Evolutionary conservation across 345 rosid species (phyloP).

Genomic region (Garcia nutans): DNA sequence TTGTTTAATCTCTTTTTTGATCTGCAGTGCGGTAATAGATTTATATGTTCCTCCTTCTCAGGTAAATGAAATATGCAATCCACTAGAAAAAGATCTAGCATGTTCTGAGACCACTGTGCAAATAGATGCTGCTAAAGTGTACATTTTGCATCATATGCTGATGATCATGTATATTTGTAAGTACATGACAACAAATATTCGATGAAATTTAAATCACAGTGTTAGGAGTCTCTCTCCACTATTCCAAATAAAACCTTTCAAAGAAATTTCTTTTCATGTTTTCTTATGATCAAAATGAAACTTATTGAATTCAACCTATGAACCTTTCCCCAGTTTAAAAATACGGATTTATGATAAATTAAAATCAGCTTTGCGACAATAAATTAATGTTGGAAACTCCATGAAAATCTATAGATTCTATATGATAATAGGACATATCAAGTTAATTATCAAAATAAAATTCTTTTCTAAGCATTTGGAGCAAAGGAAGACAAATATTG

Average conservation of each 20-base stretch:
- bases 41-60: not conserved
- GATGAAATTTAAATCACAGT: no score
- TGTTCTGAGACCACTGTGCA: not conserved
- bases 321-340: not conserved
- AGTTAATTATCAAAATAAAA: no score
- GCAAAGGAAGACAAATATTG: no score
- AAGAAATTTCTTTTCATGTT: not conserved
- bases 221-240: no score
- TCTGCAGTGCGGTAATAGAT: slow-evolving; percentile 38
- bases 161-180: not conserved
- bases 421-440: no score
- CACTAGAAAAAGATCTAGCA: no score
- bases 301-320: not conserved
- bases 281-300: not conserved
- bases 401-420: not conserved
- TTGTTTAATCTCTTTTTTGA: slow-evolving; percentile 82
- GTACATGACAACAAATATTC: no score
- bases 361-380: not conserved
- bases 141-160: not conserved
- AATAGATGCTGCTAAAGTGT: not conserved
- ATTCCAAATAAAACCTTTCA: no score
- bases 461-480: no score
- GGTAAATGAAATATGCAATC: not conserved
- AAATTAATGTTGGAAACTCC: not conserved
- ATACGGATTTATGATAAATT: not conserved